phyloP scores from a whole-genome alignment of 768 basidiomycete species.

The Russula sp. region DNA sequence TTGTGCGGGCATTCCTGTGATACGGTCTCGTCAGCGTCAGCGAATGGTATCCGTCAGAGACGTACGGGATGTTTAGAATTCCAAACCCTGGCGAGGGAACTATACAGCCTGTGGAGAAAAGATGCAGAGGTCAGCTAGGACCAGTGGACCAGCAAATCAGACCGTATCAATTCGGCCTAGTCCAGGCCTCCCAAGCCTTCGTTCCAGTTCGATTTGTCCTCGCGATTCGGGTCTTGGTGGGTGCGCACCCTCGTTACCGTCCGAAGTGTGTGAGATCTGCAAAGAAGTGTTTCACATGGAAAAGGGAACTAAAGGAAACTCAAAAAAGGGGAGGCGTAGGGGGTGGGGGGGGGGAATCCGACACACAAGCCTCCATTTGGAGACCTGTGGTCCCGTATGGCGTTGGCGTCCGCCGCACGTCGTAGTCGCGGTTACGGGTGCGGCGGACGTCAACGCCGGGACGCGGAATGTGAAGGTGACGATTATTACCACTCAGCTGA shows the following conservation, averaged over 20 bases:
- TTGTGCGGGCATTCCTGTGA: not conserved
- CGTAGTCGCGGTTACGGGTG: constrained; percentile 16
- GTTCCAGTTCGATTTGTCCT: not conserved
- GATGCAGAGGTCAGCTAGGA: not conserved
- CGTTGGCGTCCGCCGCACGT: constrained; percentile 4
- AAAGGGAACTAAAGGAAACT: not conserved
- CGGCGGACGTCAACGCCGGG: constrained; percentile 9
- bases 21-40: not conserved
- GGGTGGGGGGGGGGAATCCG: not conserved
- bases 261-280: not conserved
- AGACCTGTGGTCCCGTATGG: constrained; percentile 11
- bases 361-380: constrained; percentile 8
- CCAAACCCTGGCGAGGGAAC: too few species aligned
- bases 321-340: not conserved
- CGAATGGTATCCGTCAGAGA: not conserved
- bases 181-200: not conserved
- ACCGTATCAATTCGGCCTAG: not conserved
- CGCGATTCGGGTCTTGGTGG: not conserved
- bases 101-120: not conserved
- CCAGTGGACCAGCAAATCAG: not conserved
- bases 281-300: constrained; percentile 9
- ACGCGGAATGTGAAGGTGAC: constrained; percentile 3
- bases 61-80: not conserved
- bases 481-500: constrained; percentile 14
- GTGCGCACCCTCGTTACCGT: constrained; percentile 3